Base-by-base conservation (phyloP, 2,329 filamentous ascomycete genomes). In the Camillea tinctor region DNA sequence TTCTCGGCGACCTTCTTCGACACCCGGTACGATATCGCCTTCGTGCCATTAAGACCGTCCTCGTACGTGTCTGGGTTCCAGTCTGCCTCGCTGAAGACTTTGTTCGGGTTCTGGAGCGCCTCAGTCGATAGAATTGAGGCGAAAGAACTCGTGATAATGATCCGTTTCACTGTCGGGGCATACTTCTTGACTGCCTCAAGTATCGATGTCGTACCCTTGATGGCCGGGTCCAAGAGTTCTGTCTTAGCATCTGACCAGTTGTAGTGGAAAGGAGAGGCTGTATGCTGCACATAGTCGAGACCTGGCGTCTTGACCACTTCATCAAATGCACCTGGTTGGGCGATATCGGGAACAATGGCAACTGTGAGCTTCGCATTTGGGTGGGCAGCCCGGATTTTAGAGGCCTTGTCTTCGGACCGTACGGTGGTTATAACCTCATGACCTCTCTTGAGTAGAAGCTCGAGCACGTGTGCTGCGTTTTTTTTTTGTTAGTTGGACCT, bases 341-440 rank as follows among this genome's bases (percentile, higher is more conserved):
- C 90, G 66, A 96, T 90, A 71, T 96, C 92, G 19, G 88, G 85
- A 22, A 96, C 91, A 66, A 95, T 87, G 58, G 73, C 77, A 13
- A 83, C 76, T 30, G 75, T 69, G 19, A 87, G 80, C 30, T 77
- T 76, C 15, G 79, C 76, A 20, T 73, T 71, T 1, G 80, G 75
- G 69, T 84, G 78, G 9, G 82, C 79, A 55, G 76, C 74, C 52
- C 79, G 79, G 62, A 87, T 81, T 66, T 77, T 78, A 51, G 76
- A 66, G 19, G 83, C 83, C 69, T 86, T 86, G 52, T 79, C 76
- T 63, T 84, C 77, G 52, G 77, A 79, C 52, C 84, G 80, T 56
- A 86, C 83, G 0, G 84, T 86, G 44, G 83, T 85, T 61, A 85
- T 75, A 52, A 86, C 82, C 21, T 75, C 73, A 72, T 85, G 77